phyloP scores from a whole-genome alignment of 1,284 basidiomycete genomes.

The Fomitopsis betulina region DNA sequence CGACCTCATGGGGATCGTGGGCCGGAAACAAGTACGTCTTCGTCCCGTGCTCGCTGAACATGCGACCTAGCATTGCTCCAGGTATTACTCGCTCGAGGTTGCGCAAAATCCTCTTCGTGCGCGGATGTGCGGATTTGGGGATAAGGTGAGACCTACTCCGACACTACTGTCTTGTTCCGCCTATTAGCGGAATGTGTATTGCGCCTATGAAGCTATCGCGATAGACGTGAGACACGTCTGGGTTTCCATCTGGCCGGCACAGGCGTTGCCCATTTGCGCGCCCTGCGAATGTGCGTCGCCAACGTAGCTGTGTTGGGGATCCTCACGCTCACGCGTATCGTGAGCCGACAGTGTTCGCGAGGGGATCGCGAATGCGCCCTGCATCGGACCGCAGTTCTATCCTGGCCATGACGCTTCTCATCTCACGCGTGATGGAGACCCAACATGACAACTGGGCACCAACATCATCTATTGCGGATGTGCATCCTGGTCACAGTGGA shows the following conservation, averaged over 20 bases:
- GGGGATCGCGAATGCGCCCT: neutral
- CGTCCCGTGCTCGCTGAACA: constrained; percentile 9
- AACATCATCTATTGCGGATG: no score
- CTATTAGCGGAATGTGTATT: no score
- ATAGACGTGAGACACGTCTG: no score
- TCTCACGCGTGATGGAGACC: no score
- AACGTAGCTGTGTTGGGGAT: neutral
- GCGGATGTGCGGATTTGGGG: constrained; percentile 92
- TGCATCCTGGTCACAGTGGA: no score
- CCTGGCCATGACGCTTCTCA: no score
- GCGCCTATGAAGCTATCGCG: neutral
- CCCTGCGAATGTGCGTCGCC: neutral
- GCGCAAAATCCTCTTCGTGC: constrained; percentile 85
- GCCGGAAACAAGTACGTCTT: constrained; percentile 48
- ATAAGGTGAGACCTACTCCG: constrained; percentile 64
- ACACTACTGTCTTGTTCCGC: neutral
- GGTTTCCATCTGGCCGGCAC: no score
- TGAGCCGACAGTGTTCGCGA: neutral
- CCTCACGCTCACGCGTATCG: neutral
- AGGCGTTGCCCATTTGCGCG: neutral
- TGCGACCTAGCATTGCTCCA: constrained; percentile 23
- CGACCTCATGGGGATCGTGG: constrained; percentile 38
- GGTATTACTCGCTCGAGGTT: constrained; percentile 78
- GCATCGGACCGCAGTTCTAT: no score
- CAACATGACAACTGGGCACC: no score